Base-by-base conservation (phyloP, 192 early-diverging fungal genomes). In the Coemansia sp. region DNA sequence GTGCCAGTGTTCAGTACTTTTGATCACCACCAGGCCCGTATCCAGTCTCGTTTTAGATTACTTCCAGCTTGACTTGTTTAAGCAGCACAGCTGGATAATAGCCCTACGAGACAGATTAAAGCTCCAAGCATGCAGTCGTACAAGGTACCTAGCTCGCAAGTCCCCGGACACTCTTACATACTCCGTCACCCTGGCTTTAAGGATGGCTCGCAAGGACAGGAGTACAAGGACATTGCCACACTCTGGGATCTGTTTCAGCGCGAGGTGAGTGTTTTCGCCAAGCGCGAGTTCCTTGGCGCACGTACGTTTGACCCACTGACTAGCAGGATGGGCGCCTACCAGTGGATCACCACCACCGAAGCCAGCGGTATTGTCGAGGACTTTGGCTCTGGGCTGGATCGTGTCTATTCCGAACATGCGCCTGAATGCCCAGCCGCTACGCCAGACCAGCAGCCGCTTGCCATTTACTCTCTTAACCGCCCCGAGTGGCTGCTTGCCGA, bases 401-500 rank as follows among this genome's bases (percentile, higher is more conserved):
- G 84, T 83, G 87, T 92, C 79, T 93, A 81, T 68, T 61, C 55
- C 3, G 35, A 67, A 29, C 48, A 74, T 48, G 61, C 70, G 1
- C 65, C 68, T 0, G 42, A 61, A 0, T 8, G 31, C 6, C 52
- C 29, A 30, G 43, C 34, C 18, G 33, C 29, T 30, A 18, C 49
- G 40, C 34, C n/a, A 28, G 30, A 23, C 6, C 80, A 79, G 53
- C 86, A 76, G 59, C 63, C 80, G 1, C 45, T 91, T 15, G 91
- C 87, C 18, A 82, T 94, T 33, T 90, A 86, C 79, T 77, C 89
- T 1, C 77, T 81, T 55, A 93, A 91, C 72, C 79, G 89, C 9
- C 77, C 87, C n/a, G 89, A 90, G 53, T 94, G 92, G 89, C 64
- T 84, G 7, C 80, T 93, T 10, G 56, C 87, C 13, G 87, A 91